These are phyloP conservation scores for Gonapodya prolifera DNA, from an alignment of 192 early-diverging fungal genomes.

Conservation along the genomic window DNA sequence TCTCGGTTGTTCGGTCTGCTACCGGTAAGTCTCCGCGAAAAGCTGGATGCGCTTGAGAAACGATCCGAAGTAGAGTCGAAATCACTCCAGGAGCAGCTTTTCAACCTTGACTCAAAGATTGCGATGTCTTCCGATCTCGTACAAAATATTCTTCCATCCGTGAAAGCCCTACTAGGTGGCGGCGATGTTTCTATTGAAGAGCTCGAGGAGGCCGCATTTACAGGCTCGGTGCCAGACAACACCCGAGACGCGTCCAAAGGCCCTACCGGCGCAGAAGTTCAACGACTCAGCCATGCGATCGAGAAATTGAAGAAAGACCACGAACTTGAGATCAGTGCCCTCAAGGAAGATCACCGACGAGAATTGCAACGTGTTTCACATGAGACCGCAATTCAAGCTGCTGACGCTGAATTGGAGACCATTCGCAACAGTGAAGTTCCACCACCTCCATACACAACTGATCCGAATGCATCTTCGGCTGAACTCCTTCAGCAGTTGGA, in stretches of 20 bases:
- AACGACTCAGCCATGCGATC: not conserved
- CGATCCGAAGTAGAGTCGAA: not conserved
- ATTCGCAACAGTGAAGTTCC: not conserved
- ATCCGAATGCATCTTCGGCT: not conserved
- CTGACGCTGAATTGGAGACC: not conserved
- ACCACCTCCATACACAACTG: not conserved
- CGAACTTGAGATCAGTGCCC: not conserved
- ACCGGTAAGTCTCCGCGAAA: not conserved
- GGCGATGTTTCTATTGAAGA: not conserved
- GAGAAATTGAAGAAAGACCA: not conserved
- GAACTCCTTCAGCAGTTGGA: not conserved
- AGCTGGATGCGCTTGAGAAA: not conserved
- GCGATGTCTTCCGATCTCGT: not conserved
- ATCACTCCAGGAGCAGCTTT: not conserved
- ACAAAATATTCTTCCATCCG: not conserved
- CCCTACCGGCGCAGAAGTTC: not conserved
- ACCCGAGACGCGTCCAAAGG: not conserved
- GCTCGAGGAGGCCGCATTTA: not conserved
- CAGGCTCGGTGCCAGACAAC: not conserved
- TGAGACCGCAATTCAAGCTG: not conserved
- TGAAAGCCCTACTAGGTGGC: not conserved
- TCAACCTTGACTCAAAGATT: not conserved
- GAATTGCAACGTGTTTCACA: not conserved
- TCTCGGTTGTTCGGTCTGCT: not conserved
- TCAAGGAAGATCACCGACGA: not conserved